Percentiles rank a stretch among this genome's conserved stretches.
Conservation (phyloP, 768 basidiomycete genomes). For the Boletus fagicola region DNA sequence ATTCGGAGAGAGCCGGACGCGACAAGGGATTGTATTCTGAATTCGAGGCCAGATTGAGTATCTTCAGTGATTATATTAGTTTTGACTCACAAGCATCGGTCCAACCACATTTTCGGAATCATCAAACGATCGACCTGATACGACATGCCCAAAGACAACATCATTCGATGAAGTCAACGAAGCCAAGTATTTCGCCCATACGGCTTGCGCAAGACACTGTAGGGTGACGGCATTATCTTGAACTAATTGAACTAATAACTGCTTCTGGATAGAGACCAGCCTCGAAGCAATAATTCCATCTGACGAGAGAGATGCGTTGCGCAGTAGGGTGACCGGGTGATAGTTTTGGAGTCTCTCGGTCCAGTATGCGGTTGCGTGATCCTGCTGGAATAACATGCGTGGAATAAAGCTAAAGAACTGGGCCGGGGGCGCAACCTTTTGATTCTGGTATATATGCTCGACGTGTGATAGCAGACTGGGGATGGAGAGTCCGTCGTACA, state of each 20-base stretch:
- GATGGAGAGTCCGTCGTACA: conserved; percentile 48
- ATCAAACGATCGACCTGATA: conserved; percentile 43
- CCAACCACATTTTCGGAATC: conserved; percentile 45
- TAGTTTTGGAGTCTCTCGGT: conserved; percentile 25
- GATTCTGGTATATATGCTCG: conserved; percentile 31
- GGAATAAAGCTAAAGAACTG: conserved; percentile 42
- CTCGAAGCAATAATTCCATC: conserved; percentile 13
- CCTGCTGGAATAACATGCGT: conserved; percentile 38
- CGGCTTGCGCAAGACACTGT: conserved; percentile 38
- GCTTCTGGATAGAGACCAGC: conserved; percentile 10
- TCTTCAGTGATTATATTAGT: not conserved
- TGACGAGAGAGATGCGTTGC: conserved; percentile 10
- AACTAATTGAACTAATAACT: conserved; percentile 14
- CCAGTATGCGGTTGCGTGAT: conserved; percentile 41
- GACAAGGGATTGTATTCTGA: conserved; percentile 48
- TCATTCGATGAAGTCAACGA: conserved; percentile 27
- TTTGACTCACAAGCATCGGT: conserved; percentile 42
- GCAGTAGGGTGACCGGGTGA: conserved; percentile 19
- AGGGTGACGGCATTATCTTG: conserved; percentile 30
- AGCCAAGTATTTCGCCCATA: conserved; percentile 30
- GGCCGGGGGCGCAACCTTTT: not conserved
- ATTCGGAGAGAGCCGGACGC: conserved; percentile 31
- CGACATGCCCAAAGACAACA: conserved; percentile 46
- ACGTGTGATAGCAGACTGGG: conserved; percentile 36
- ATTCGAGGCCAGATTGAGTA: not conserved